phyloP scores from a whole-genome alignment of 805 yeast genomes.

The Lipomyces mesembrius region DNA sequence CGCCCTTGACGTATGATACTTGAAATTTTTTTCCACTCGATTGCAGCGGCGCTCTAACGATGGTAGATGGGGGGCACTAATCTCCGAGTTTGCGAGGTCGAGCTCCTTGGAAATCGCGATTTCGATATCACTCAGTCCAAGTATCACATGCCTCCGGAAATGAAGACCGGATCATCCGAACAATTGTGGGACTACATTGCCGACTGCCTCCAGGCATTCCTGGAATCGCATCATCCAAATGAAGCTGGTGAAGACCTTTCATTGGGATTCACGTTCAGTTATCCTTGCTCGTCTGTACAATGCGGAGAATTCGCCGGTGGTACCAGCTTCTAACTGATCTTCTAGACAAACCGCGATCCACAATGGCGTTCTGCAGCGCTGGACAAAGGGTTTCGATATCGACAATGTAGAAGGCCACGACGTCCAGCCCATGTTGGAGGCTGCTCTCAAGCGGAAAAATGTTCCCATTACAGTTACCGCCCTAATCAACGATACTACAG shows the following conservation, averaged over 20 bases:
- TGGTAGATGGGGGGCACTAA: conserved; percentile 86
- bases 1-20: conserved; percentile 69
- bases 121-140: conserved; percentile 88
- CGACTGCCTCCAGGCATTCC: conserved; percentile 70
- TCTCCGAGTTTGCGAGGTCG: conserved; percentile 87
- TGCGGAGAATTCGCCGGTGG: neutral
- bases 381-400: conserved; percentile 98
- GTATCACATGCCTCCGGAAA: conserved; percentile 65
- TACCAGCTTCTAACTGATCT: neutral
- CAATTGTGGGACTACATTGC: conserved; percentile 88
- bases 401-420: conserved; percentile 91
- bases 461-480: conserved; percentile 89
- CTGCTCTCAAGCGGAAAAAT: conserved; percentile 62
- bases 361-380: conserved; percentile 85
- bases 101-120: conserved; percentile 77
- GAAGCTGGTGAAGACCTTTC: conserved; percentile 60
- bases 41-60: neutral
- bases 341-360: conserved; percentile 71
- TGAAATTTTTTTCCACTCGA: neutral
- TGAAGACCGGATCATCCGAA: conserved; percentile 78
- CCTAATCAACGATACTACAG: conserved; percentile 94
- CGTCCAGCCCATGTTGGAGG: conserved; percentile 89
- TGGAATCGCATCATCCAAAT: conserved; percentile 72
- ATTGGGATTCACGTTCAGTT: conserved; percentile 93
- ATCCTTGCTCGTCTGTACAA: conserved; percentile 55